Evolutionary conservation across 495 filamentous ascomycete species (phyloP).

Genomic region (Aspergillus funiculosus): DNA sequence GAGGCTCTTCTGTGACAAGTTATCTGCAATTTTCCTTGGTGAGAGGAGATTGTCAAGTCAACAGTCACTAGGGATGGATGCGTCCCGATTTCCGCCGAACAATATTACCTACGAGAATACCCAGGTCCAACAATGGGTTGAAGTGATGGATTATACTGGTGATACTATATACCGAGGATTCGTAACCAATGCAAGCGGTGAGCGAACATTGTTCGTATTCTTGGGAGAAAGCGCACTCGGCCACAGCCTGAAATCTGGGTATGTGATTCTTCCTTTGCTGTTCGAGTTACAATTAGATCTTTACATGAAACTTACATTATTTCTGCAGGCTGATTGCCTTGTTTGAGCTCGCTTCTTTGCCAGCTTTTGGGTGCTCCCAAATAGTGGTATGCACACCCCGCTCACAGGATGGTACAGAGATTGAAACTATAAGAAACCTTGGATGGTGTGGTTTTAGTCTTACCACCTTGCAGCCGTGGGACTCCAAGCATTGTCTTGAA

Average conservation of each 20-base stretch:
- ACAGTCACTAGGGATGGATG: conserved; percentile 76
- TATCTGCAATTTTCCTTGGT: conserved; percentile 90
- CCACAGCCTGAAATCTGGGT: conserved; percentile 83
- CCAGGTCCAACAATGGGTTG: conserved; percentile 55
- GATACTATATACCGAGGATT: conserved; percentile 82
- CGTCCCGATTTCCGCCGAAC: conserved; percentile 35
- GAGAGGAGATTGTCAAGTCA: conserved; percentile 65
- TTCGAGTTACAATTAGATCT: background rate
- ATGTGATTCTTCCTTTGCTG: conserved; percentile 27
- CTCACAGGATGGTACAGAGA: conserved; percentile 49
- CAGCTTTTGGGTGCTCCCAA: conserved; percentile 64
- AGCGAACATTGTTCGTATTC: conserved; percentile 81
- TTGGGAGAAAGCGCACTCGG: conserved; percentile 64
- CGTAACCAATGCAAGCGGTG: conserved; percentile 53
- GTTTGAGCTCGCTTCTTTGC: conserved; percentile 72
- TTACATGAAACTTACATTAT: conserved; percentile 15
- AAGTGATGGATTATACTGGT: conserved; percentile 84
- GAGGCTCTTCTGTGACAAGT: conserved; percentile 97
- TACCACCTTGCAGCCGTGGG: conserved; percentile 71
- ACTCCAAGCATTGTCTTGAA: conserved; percentile 38
- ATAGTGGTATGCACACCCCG: conserved; percentile 79
- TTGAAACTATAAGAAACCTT: conserved; percentile 67
- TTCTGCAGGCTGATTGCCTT: conserved; percentile 77
- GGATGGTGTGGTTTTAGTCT: conserved; percentile 91
- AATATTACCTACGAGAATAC: conserved; percentile 22